Percentiles rank a stretch among this genome's conserved stretches.
phyloP scores from a whole-genome alignment of 2,329 filamentous ascomycete species.

The Simplicillium aogashimaense region DNA sequence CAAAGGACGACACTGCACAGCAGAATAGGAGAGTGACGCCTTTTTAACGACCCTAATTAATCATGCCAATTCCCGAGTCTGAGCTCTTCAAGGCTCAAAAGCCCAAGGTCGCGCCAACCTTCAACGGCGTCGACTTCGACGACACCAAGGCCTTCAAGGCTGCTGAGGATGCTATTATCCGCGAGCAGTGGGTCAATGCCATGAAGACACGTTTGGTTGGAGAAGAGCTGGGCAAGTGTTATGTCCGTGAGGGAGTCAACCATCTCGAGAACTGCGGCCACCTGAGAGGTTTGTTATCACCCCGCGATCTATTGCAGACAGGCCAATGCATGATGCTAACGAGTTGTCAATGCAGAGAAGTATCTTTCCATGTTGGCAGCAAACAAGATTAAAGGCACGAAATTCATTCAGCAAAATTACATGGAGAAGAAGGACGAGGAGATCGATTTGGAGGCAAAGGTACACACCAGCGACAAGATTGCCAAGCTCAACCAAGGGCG shows the following conservation, averaged over 20 bases:
- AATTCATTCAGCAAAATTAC: constrained; percentile 75
- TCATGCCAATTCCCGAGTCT: constrained; percentile 78
- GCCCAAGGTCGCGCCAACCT: constrained; percentile 70
- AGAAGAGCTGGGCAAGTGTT: constrained; percentile 80
- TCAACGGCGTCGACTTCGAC: constrained; percentile 80
- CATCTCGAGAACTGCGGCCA: constrained; percentile 80
- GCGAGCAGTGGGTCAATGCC: constrained; percentile 80
- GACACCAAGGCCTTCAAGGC: constrained; percentile 73
- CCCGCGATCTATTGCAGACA: background rate
- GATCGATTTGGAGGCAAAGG: constrained; percentile 25
- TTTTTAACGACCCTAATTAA: no score
- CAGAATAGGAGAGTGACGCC: no score
- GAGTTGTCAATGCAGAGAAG: constrained; percentile 43
- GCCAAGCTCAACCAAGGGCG: constrained; percentile 25
- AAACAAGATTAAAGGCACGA: constrained; percentile 67
- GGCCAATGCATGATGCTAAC: background rate
- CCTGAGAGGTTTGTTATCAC: constrained; percentile 58
- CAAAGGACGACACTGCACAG: no score
- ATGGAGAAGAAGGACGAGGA: constrained; percentile 39
- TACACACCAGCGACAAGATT: constrained; percentile 28
- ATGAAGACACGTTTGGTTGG: constrained; percentile 82
- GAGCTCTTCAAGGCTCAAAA: constrained; percentile 74
- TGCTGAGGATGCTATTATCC: constrained; percentile 71
- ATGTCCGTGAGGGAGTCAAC: constrained; percentile 74
- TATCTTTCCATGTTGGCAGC: constrained; percentile 71